phyloP scores from a whole-genome alignment of 2,329 filamentous ascomycete species.

The Exophiala oligosperma region DNA sequence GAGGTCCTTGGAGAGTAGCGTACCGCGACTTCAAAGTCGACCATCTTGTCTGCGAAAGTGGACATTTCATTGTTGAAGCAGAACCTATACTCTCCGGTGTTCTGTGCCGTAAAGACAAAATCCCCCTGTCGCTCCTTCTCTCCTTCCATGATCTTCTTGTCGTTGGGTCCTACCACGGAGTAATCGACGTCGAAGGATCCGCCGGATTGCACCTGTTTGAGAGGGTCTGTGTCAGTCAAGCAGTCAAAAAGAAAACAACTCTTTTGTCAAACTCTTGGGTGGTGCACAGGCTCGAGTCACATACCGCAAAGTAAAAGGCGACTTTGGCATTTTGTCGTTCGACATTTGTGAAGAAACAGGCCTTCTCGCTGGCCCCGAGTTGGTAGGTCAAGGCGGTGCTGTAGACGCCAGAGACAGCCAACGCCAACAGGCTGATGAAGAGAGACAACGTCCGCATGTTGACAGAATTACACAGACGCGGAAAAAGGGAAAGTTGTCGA shows the following conservation, averaged over 20 bases:
- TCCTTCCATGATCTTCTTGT: constrained; percentile 79
- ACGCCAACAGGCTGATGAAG: constrained; percentile 69
- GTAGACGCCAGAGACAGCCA: constrained; percentile 67
- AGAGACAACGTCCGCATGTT: constrained; percentile 66
- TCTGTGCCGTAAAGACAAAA: constrained; percentile 93
- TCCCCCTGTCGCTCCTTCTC: constrained; percentile 93
- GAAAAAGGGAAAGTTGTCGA: background rate
- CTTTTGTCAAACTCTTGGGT: no score
- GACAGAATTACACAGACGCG: background rate
- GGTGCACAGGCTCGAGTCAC: no score
- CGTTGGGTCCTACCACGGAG: constrained; percentile 75
- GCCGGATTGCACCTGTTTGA: constrained; percentile 84
- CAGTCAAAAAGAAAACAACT: no score
- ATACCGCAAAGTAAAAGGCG: constrained; percentile 97
- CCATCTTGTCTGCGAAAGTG: constrained; percentile 94
- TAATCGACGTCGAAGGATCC: constrained; percentile 98
- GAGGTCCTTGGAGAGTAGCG: constrained; percentile 35
- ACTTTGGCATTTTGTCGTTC: constrained; percentile 81
- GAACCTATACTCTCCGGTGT: constrained; percentile 87
- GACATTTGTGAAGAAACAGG: constrained; percentile 87
- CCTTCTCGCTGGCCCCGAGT: constrained; percentile 84
- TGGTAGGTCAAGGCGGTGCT: constrained; percentile 95
- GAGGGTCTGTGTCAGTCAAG: background rate
- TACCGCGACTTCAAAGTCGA: constrained; percentile 97
- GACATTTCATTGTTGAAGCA: constrained; percentile 99